Conservation (phyloP, 768 basidiomycete genomes). For the Agrocybe chaxingu region DNA sequence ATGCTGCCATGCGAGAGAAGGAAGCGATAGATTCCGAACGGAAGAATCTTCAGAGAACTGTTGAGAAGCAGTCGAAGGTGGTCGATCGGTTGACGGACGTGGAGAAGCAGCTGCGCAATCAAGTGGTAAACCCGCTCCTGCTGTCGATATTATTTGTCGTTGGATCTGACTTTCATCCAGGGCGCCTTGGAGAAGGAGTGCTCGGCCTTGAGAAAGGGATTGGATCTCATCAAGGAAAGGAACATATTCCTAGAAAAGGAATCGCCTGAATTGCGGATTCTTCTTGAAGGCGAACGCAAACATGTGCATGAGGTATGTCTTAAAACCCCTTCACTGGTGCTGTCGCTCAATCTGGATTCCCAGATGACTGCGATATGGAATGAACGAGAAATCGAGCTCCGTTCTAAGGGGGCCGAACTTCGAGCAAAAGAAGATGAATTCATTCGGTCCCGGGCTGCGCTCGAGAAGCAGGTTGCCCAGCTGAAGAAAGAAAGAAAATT, state of each 20-base stretch:
- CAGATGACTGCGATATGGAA: constrained; percentile 17
- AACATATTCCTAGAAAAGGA: constrained; percentile 21
- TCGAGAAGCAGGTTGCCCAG: constrained; percentile 46
- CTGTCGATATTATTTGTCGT: neutral
- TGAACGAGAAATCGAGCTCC: constrained; percentile 31
- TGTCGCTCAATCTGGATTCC: neutral
- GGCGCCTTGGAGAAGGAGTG: constrained; percentile 42
- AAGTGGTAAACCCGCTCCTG: constrained; percentile 48
- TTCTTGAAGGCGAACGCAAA: constrained; percentile 35
- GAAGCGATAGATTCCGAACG: constrained; percentile 78
- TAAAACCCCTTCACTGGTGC: neutral
- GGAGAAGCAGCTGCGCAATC: constrained; percentile 55
- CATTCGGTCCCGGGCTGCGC: constrained; percentile 43
- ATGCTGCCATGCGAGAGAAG: constrained; percentile 83
- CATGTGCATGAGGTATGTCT: constrained; percentile 36
- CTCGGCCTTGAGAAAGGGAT: constrained; percentile 41
- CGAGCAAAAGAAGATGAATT: constrained; percentile 47
- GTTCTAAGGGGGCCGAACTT: constrained; percentile 33
- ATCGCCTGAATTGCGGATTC: constrained; percentile 26
- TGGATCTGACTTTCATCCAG: neutral
- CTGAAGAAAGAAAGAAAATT: constrained; percentile 33
- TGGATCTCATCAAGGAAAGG: constrained; percentile 21
- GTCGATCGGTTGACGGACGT: constrained; percentile 65
- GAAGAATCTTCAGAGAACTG: constrained; percentile 52
- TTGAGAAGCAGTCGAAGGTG: constrained; percentile 47